Conservation (phyloP, 345 rosid genomes). For the Rhodomyrtus tomentosa region DNA sequence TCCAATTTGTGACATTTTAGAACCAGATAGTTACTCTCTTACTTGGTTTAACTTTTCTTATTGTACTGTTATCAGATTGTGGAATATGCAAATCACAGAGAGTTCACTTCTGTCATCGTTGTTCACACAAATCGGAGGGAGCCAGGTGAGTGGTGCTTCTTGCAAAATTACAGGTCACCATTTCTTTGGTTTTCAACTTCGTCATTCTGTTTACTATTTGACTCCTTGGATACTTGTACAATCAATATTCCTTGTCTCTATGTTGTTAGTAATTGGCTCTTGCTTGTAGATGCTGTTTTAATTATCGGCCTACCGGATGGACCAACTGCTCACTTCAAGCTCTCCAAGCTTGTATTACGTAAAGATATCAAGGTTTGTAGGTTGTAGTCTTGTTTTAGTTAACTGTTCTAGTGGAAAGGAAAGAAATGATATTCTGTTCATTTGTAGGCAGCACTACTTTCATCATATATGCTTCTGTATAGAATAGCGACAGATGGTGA, state of each 20-base stretch:
- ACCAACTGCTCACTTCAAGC: conserved; percentile 94
- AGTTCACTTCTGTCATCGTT: conserved; percentile 66
- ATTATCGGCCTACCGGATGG: conserved; percentile 79
- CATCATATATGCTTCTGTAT: neutral
- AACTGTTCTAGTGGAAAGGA: neutral
- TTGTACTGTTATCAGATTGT: conserved; percentile 42
- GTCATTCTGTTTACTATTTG: neutral
- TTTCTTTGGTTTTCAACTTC: neutral
- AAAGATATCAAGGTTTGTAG: conserved; percentile 77
- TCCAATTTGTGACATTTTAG: neutral
- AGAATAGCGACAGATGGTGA: neutral
- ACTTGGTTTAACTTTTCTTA: neutral
- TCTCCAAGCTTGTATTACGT: conserved; percentile 69
- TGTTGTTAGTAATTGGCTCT: neutral
- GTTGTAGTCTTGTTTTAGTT: neutral
- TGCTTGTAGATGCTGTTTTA: conserved; percentile 62
- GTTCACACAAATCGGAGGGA: conserved; percentile 88
- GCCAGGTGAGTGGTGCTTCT: conserved; percentile 47
- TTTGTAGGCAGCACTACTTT: neutral
- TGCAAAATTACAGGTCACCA: neutral
- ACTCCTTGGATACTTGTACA: neutral
- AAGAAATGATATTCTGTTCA: neutral
- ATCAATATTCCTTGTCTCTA: neutral
- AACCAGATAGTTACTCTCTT: neutral
- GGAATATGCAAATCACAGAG: conserved; percentile 75